Base-by-base conservation (phyloP, 192 early-diverging fungal species). In the Coemansia sp. region DNA sequence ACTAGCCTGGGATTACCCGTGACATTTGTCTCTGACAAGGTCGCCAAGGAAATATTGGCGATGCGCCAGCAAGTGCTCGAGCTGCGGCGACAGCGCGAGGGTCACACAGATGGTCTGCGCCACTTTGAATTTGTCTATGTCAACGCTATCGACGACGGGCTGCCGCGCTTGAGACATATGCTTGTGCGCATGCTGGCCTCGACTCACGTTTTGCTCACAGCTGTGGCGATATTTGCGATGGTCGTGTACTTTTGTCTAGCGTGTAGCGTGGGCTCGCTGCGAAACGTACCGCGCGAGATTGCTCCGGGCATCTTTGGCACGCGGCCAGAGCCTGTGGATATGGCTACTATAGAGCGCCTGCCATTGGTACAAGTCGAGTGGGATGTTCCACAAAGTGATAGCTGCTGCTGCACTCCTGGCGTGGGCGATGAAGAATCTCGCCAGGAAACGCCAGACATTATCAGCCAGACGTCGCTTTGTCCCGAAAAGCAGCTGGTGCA, bases 241-340 rank as follows among this genome's bases (percentile, higher is more conserved):
- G 16, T 69, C 10, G 53, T 74, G 16, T 82, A 82, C 14, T 61
- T 77, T 27, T 37, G 65, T 53, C 62, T 77, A 1, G 74, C 71
- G 42, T 82, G 79, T 54, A 82, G 64, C 59, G 62, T 82, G 13
- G 79, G 79, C 13, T 77, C 79, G 31, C 63, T 82, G 16, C 31
- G 74, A 31, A 56, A 82, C 29, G 70, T 77, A 14, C 79, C 74
- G 24, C 67, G 74, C 3, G 74, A 77, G 37, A 70, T 82, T 14
- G 74, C 69, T 0, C 74, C 79, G 0, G 64, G 63, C 17, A 56
- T 82, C 17, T 82, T 82, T 59, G 71, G 68, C 2, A 1, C 64
- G 27, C 67, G 68, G 27, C 64, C 74, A 0, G 73, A 77, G 65
- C 74, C 79, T 8, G 45, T 82, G 14, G 79, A 77, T 39, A 40